Conservation (phyloP, 129 eudicot species). For the Pseudognaphalium luteoalbum region DNA sequence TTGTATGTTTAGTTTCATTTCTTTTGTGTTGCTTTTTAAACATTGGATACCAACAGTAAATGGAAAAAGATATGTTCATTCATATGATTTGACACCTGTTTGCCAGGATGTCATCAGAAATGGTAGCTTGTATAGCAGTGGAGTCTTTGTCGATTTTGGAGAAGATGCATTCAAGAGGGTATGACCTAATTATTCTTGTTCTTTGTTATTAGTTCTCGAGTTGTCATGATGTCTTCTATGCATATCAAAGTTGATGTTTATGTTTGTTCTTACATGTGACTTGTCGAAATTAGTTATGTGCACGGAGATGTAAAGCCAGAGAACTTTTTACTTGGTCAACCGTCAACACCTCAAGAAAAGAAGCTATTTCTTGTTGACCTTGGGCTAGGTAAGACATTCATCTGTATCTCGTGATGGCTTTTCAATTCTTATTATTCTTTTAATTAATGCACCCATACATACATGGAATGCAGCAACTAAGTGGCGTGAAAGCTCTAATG, state of each 20-base stretch:
- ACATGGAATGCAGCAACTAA: slow-evolving; percentile 62
- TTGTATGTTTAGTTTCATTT: not conserved
- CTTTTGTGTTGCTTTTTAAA: slow-evolving; percentile 4
- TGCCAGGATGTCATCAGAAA: slow-evolving; percentile 34
- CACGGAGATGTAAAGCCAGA: slow-evolving; percentile 93
- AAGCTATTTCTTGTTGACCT: slow-evolving; percentile 81
- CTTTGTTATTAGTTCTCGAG: not conserved
- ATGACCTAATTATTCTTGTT: not conserved
- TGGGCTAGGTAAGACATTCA: slow-evolving; percentile 56
- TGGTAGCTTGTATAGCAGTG: slow-evolving; percentile 39
- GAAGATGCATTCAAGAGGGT: slow-evolving; percentile 34
- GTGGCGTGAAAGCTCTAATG: slow-evolving; percentile 69
- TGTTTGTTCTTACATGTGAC: slow-evolving; percentile 13
- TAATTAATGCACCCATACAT: not conserved
- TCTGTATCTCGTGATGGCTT: not conserved
- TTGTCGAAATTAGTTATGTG: slow-evolving; percentile 49
- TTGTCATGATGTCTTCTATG: slow-evolving; percentile 3
- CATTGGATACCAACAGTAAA: slow-evolving; percentile 4
- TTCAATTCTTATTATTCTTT: not conserved
- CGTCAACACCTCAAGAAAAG: slow-evolving; percentile 78
- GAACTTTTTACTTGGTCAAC: slow-evolving; percentile 84
- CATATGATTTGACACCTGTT: slow-evolving; percentile 6
- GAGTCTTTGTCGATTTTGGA: slow-evolving; percentile 35
- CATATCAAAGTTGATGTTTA: not conserved
- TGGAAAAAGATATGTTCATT: slow-evolving; percentile 4